These are phyloP conservation scores for Zygoascus biomembranicola DNA, from an alignment of 805 yeast species.

Conservation along the genomic window DNA sequence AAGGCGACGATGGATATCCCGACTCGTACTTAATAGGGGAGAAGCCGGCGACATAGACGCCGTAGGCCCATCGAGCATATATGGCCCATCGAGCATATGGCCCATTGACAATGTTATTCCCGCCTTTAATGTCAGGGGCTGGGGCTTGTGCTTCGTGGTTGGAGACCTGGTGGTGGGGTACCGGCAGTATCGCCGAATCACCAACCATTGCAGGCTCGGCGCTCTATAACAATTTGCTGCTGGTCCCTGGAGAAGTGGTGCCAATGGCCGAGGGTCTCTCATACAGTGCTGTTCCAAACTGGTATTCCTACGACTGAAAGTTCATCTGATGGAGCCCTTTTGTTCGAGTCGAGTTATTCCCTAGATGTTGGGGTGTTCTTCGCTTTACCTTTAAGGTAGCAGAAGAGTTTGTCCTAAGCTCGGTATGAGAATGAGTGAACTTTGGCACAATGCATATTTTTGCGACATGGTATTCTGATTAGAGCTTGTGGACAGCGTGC, in stretches of 20 bases:
- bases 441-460: no score
- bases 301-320: no score
- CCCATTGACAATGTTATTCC: not conserved
- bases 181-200: not conserved
- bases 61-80: not conserved
- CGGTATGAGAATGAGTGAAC: no score
- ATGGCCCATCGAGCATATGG: slow-evolving; percentile 1
- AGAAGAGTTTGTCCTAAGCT: no score
- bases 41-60: slow-evolving; percentile 8
- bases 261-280: slow-evolving; percentile 11
- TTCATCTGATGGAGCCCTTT: no score
- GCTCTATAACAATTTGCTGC: not conserved
- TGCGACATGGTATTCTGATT: no score
- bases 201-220: not conserved
- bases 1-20: slow-evolving; percentile 12
- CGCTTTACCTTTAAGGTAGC: no score
- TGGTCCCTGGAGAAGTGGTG: slow-evolving; percentile 7
- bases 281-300: no score
- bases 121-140: slow-evolving; percentile 11
- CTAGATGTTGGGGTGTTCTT: no score
- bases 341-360: no score
- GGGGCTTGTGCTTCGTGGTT: slow-evolving; percentile 11
- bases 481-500: no score
- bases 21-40: slow-evolving; percentile 1
- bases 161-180: not conserved